These are phyloP conservation scores for Fusarium sublunatum DNA, from an alignment of 2,329 filamentous ascomycete genomes.

Conservation along the genomic window DNA sequence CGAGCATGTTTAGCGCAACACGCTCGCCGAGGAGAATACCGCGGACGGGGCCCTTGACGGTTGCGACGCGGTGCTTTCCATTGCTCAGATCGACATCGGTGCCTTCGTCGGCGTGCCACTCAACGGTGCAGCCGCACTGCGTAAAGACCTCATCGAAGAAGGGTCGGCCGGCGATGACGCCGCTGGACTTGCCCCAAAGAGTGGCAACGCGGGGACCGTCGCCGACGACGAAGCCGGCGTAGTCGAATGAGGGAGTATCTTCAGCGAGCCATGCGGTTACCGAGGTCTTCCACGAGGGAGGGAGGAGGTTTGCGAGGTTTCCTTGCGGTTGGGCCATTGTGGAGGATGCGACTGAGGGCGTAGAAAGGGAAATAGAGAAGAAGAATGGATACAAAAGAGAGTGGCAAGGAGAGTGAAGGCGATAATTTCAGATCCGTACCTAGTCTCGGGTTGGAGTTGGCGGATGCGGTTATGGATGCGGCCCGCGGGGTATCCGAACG, in stretches of 20 bases:
- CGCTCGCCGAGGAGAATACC: constrained; percentile 88
- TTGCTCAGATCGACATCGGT: constrained; percentile 69
- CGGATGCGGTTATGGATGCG: constrained; percentile 12
- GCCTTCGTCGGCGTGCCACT: constrained; percentile 88
- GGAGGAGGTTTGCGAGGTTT: constrained; percentile 76
- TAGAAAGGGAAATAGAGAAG: background rate
- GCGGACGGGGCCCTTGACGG: constrained; percentile 84
- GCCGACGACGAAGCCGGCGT: constrained; percentile 96
- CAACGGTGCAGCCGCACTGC: constrained; percentile 89
- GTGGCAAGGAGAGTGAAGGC: background rate
- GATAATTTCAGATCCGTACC: constrained; percentile 11
- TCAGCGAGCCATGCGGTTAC: constrained; percentile 91
- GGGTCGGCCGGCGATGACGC: constrained; percentile 88
- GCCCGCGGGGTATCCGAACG: constrained; percentile 20
- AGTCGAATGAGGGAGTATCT: constrained; percentile 96
- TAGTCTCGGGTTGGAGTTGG: constrained; percentile 3
- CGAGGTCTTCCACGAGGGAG: constrained; percentile 83
- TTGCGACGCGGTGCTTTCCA: constrained; percentile 75
- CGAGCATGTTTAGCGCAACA: constrained; percentile 90
- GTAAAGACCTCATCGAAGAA: constrained; percentile 95
- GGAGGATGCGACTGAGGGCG: background rate
- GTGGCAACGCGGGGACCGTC: constrained; percentile 71
- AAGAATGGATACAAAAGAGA: background rate
- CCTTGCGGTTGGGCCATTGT: constrained; percentile 51
- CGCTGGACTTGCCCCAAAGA: constrained; percentile 76